Evolutionary conservation across 208 protist species (phyloP).

Genomic region (Leptomonas seymouri): DNA sequence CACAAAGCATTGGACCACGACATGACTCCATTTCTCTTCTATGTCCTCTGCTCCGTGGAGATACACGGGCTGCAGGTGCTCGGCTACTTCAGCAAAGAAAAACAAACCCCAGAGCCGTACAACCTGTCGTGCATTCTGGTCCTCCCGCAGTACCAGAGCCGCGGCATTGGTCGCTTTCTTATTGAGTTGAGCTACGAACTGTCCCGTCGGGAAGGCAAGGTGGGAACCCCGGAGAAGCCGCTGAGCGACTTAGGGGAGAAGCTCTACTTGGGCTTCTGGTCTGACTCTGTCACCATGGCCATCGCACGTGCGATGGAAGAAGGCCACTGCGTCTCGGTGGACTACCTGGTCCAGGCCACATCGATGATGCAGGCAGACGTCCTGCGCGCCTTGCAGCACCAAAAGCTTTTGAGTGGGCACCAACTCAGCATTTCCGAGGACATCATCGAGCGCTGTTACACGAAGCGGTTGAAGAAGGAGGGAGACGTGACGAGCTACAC

Average conservation of each 20-base stretch:
- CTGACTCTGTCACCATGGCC: constrained; percentile 84
- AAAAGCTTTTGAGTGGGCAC: constrained; percentile 58
- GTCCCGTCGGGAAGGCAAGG: constrained; percentile 94
- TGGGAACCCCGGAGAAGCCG: constrained; percentile 99
- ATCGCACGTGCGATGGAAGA: constrained; percentile 78
- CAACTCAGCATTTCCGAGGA: constrained; percentile 85
- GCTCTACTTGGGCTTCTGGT: constrained; percentile 95
- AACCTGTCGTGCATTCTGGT: constrained; percentile 99
- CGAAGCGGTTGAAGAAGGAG: constrained; percentile 75
- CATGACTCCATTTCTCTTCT: constrained; percentile 99
- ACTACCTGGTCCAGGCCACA: constrained; percentile 85
- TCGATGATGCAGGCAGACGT: constrained; percentile 81
- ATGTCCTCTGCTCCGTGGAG: constrained; percentile 96
- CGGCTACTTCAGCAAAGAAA: constrained; percentile 99
- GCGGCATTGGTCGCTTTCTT: constrained; percentile 98
- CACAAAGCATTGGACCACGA: constrained; percentile 99
- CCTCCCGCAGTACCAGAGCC: constrained; percentile 95
- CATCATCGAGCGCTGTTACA: constrained; percentile 71
- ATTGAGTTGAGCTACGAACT: constrained; percentile 99
- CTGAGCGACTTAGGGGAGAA: constrained; percentile 98
- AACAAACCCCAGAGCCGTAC: constrained; percentile 96
- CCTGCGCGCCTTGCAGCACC: constrained; percentile 68
- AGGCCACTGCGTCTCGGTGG: constrained; percentile 72
- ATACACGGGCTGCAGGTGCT: constrained; percentile 95
- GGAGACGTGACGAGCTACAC: constrained; percentile 72